Percentiles rank a stretch among this genome's conserved stretches.
Conservation (phyloP, 768 basidiomycete species). For the Calocera cornea region DNA sequence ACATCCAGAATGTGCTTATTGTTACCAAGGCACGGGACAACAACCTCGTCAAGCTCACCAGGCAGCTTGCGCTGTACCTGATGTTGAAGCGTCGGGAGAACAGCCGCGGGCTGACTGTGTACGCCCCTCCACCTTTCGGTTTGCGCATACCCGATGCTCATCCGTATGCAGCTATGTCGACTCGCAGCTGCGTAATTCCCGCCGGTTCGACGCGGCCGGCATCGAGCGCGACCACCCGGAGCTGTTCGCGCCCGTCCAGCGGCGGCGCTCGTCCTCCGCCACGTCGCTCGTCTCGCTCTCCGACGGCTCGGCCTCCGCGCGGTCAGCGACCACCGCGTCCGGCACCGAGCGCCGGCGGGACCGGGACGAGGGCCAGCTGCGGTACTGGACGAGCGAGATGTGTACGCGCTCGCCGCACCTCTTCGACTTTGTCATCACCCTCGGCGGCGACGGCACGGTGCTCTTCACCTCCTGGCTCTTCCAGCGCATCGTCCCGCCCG, state of each 20-base stretch:
- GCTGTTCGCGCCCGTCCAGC: constrained; percentile 65
- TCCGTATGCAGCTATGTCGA: constrained; percentile 71
- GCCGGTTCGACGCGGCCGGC: constrained; percentile 86
- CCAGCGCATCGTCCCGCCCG: constrained; percentile 96
- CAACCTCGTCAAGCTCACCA: constrained; percentile 83
- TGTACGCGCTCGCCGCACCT: constrained; percentile 79
- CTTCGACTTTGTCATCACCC: constrained; percentile 94
- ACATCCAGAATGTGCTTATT: constrained; percentile 86
- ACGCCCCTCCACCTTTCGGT: constrained; percentile 21
- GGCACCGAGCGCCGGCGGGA: constrained; percentile 26
- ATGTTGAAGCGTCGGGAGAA: constrained; percentile 72
- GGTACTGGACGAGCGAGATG: constrained; percentile 98
- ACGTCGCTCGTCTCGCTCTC: constrained; percentile 15
- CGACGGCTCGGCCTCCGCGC: constrained; percentile 35
- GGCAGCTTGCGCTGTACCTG: constrained; percentile 85
- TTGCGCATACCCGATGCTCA: constrained; percentile 13
- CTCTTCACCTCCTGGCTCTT: constrained; percentile 99
- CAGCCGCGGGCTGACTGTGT: constrained; percentile 79
- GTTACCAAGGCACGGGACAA: constrained; percentile 98
- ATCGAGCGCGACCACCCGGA: constrained; percentile 77
- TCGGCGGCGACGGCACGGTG: constrained; percentile 96
- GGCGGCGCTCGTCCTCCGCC: constrained; percentile 56
- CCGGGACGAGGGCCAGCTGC: constrained; percentile 72
- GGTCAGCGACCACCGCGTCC: constrained; percentile 31
- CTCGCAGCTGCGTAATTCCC: constrained; percentile 71